Percentiles rank a stretch among this genome's conserved stretches.
Conservation (phyloP, 163 green algal species). For the Trebouxiophyceae sp. region DNA sequence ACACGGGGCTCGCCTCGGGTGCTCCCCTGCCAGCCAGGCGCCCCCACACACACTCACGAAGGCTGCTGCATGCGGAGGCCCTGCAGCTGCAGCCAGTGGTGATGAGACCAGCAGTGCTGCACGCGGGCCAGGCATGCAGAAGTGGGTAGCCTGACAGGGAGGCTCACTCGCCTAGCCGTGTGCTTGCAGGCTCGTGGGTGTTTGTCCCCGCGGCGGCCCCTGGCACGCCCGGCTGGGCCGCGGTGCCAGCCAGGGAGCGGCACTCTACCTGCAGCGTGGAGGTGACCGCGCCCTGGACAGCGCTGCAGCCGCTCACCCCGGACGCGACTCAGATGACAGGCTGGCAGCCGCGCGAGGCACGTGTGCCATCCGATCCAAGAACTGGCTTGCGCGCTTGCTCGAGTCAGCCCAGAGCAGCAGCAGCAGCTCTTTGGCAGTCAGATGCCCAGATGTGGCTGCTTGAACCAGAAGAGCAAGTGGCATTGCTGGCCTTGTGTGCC, state of each 20-base stretch:
- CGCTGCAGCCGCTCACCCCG: constrained; percentile 46
- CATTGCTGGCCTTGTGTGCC: no score
- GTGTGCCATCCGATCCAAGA: no score
- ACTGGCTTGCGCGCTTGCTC: no score
- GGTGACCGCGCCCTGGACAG: constrained; percentile 33
- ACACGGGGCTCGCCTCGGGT: constrained; percentile 46
- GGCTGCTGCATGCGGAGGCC: not conserved
- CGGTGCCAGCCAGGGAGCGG: not conserved
- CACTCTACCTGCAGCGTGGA: constrained; percentile 44
- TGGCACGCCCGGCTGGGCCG: not conserved
- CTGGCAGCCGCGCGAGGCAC: not conserved
- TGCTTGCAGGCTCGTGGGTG: constrained; percentile 45
- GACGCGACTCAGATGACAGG: constrained; percentile 65
- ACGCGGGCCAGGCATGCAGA: not conserved
- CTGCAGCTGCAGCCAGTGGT: not conserved
- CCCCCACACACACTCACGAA: not conserved
- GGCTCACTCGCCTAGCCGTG: not conserved
- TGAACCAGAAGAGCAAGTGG: no score
- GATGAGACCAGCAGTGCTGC: not conserved
- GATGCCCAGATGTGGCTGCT: no score
- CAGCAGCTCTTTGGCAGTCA: no score
- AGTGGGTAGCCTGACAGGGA: not conserved
- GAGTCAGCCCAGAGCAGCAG: no score
- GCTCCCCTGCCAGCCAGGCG: not conserved
- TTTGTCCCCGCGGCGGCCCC: constrained; percentile 16